Percentiles rank a stretch among this genome's conserved stretches.
Conservation (phyloP, 371 early-diverging fungal genomes). For the Mucor sp. region DNA sequence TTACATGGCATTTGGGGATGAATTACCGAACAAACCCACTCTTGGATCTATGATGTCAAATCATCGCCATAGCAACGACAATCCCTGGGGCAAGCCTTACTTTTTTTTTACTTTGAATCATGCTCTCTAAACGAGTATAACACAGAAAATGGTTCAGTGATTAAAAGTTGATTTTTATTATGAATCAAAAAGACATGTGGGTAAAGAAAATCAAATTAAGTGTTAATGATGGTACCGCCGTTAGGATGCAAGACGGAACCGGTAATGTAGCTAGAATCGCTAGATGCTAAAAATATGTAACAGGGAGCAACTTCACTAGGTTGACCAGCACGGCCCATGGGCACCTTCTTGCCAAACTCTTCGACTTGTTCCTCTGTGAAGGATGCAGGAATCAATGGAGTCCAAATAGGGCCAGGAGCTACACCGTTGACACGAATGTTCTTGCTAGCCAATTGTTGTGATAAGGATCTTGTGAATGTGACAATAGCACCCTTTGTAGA, state of each 20-base stretch:
- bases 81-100: background rate
- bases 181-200: background rate
- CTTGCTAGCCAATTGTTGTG: conserved; percentile 44
- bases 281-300: conserved; percentile 49
- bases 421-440: conserved; percentile 53
- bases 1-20: background rate
- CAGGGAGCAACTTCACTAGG: conserved; percentile 55
- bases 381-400: conserved; percentile 57
- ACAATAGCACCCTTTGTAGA: conserved; percentile 39
- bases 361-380: conserved; percentile 49
- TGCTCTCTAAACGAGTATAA: no score
- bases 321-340: conserved; percentile 54
- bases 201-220: conserved; percentile 11
- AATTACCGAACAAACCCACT: background rate
- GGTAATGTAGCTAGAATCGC: conserved; percentile 52
- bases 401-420: conserved; percentile 52
- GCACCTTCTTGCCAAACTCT: conserved; percentile 48
- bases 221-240: conserved; percentile 23
- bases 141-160: background rate
- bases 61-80: background rate
- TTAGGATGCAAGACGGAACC: conserved; percentile 57
- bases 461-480: conserved; percentile 44
- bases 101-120: no score
- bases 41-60: background rate
- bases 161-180: background rate